Percentiles rank a stretch among this genome's conserved stretches.
phyloP scores from a whole-genome alignment of 352 stramenopile species.

The Globisporangium carolinianum region DNA sequence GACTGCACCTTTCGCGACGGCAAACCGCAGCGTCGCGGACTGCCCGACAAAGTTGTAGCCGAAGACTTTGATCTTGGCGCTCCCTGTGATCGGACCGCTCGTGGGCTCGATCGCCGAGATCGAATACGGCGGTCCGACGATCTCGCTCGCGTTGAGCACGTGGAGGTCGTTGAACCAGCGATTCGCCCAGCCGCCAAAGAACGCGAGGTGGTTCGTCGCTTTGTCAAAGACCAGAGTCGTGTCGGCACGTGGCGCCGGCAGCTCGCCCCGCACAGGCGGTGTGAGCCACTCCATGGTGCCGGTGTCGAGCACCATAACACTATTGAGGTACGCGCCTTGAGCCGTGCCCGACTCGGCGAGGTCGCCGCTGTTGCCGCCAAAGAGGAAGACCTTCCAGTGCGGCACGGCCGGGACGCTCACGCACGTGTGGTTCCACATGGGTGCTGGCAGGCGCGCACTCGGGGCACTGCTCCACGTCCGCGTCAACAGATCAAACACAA shows the following conservation, averaged over 20 bases:
- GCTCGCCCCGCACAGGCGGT: constrained; percentile 59
- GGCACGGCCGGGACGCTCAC: constrained; percentile 93
- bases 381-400: constrained; percentile 97
- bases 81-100: constrained; percentile 93
- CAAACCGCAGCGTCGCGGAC: constrained; percentile 87
- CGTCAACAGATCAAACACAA: constrained; percentile 86
- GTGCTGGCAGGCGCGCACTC: constrained; percentile 39
- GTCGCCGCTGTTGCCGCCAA: constrained; percentile 94
- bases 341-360: constrained; percentile 80
- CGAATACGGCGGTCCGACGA: constrained; percentile 95
- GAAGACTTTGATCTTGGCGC: constrained; percentile 80
- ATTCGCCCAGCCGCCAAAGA: constrained; percentile 97
- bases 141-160: constrained; percentile 91
- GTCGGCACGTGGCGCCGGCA: constrained; percentile 88
- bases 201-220: constrained; percentile 83
- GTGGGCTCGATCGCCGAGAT: constrained; percentile 87
- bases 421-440: constrained; percentile 94
- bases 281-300: constrained; percentile 73
- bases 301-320: constrained; percentile 90
- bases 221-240: constrained; percentile 92
- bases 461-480: constrained; percentile 77
- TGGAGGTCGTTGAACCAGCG: constrained; percentile 92
- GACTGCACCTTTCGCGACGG: constrained; percentile 90
- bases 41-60: constrained; percentile 91
- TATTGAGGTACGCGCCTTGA: constrained; percentile 87